Evolutionary conservation across 2,329 filamentous ascomycete species (phyloP).

Genomic region (Aspergillus sp.): DNA sequence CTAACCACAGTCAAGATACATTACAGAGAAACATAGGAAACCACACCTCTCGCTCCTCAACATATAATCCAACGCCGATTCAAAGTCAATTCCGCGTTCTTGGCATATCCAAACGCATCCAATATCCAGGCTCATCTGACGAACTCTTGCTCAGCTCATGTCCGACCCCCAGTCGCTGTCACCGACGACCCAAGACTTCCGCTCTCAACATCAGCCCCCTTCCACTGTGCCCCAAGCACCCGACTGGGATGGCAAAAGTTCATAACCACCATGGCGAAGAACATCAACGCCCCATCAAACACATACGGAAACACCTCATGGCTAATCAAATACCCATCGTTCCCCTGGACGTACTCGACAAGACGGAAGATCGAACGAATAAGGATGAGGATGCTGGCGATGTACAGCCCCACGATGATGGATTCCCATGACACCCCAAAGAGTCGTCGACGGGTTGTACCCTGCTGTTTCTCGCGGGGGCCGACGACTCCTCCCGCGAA

Average conservation of each 20-base stretch:
- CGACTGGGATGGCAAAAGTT: conserved; percentile 11
- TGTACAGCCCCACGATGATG: conserved; percentile 13
- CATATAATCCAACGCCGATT: background rate
- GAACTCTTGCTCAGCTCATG: background rate
- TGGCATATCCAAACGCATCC: too few species aligned
- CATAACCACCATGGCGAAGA: conserved; percentile 9
- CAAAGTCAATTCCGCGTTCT: background rate
- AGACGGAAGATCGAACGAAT: conserved; percentile 27
- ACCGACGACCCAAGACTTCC: background rate
- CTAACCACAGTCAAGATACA: background rate
- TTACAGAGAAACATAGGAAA: background rate
- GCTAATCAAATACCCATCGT: conserved; percentile 6
- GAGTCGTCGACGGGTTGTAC: background rate
- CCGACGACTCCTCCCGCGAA: background rate
- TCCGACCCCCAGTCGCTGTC: background rate
- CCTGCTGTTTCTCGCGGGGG: background rate
- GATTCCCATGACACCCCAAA: conserved; percentile 7
- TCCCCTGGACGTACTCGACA: conserved; percentile 10
- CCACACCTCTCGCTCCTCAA: background rate
- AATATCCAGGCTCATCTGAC: too few species aligned
- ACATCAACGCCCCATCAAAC: conserved; percentile 11
- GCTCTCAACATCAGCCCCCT: background rate
- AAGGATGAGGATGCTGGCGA: conserved; percentile 24
- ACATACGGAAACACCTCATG: conserved; percentile 10
- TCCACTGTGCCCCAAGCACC: background rate